phyloP scores from a whole-genome alignment of 2,329 filamentous ascomycete genomes.

The Monosporascus sp. region DNA sequence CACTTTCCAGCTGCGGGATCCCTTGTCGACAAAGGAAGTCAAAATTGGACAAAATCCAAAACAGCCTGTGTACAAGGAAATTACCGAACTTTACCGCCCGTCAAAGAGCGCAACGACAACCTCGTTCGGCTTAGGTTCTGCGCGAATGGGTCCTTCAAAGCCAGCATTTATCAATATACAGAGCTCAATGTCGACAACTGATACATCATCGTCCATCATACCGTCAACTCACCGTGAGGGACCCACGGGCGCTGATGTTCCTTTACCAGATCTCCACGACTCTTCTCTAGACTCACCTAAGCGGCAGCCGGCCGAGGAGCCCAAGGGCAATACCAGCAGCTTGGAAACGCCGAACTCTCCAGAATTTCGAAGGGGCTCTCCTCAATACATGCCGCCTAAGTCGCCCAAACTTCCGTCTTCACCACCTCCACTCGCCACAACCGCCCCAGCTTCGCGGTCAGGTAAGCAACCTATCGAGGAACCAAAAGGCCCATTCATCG shows the following conservation, averaged over 20 bases:
- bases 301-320: conserved; percentile 1
- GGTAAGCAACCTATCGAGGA: not conserved
- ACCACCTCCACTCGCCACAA: not conserved
- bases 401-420: conserved; percentile 7
- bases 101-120: conserved; percentile 4
- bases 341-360: not conserved
- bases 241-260: not conserved
- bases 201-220: conserved; percentile 20
- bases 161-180: conserved; percentile 1
- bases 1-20: conserved; percentile 18
- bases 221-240: conserved; percentile 17
- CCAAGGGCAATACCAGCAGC: not conserved
- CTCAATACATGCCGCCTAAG: conserved; percentile 7
- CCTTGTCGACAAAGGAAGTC: not conserved
- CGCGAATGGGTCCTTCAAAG: not conserved
- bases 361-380: conserved; percentile 5
- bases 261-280: not conserved
- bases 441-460: not conserved
- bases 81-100: conserved; percentile 13
- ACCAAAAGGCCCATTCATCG: conserved; percentile 17
- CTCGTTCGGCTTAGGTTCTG: conserved; percentile 1
- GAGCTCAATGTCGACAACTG: conserved; percentile 11
- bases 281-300: not conserved
- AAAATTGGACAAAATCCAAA: conserved; percentile 1
- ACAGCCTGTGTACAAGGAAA: conserved; percentile 7